These are phyloP conservation scores for Nannizziopsis barbatae DNA, from an alignment of 2,329 filamentous ascomycete species.

Conservation along the genomic window DNA sequence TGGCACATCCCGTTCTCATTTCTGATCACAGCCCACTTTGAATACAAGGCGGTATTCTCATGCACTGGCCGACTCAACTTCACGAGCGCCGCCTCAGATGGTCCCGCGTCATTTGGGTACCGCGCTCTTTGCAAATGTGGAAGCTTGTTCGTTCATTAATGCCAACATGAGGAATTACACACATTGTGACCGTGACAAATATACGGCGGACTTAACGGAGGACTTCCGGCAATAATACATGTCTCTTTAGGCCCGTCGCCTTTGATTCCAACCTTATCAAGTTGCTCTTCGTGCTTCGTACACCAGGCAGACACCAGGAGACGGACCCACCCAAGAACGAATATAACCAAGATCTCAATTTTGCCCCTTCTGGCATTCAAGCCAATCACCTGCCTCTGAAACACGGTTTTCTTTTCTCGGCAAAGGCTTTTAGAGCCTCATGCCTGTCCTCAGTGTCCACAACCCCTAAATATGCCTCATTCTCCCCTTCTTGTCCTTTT, in stretches of 20 bases:
- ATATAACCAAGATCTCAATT: neutral
- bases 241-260: too few species aligned
- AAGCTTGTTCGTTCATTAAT: slow-evolving; percentile 5
- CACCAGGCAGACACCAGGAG: neutral
- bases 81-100: too few species aligned
- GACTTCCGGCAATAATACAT: too few species aligned
- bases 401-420: slow-evolving; percentile 59
- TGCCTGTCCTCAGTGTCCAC: slow-evolving; percentile 73
- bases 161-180: neutral
- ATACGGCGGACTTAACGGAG: too few species aligned
- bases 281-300: too few species aligned
- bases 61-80: too few species aligned
- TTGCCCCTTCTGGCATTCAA: neutral
- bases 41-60: too few species aligned
- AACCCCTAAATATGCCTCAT: slow-evolving; percentile 73
- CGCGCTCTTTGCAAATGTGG: neutral
- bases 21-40: neutral
- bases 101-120: neutral
- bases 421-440: slow-evolving; percentile 80
- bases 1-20: neutral
- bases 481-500: slow-evolving; percentile 63
- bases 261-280: too few species aligned
- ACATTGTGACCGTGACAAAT: too few species aligned
- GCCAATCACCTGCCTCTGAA: slow-evolving; percentile 46
- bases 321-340: neutral